Base-by-base conservation (phyloP, 1,139 yeast species). In the Yamadazyma membranifaciens region DNA sequence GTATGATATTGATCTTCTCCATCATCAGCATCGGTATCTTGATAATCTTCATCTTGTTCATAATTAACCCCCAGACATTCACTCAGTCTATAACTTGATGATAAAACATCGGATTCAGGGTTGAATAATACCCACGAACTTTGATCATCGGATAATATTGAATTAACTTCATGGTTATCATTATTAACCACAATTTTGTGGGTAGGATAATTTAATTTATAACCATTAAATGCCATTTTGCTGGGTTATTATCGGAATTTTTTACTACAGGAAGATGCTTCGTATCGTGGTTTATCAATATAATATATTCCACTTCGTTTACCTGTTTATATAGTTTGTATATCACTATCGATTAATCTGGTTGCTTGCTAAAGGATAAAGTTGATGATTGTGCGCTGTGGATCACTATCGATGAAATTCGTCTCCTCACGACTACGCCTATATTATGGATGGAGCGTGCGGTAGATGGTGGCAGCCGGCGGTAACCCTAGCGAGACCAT, bases 111-210 rank as follows among this genome's bases (percentile, higher is more conserved):
- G 3, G 70, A 64, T 15, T 57, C 67, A 10, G 76, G 76, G 44
- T 67, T 67, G 43, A 71, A 71, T 45, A 71, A 59, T 25, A 71
- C 73, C 64, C 72, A 71, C 59, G 67, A 69, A 22, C 69, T 64
- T 46, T 68, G 67, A 28, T 36, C 37, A 44, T 64, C 68, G 6
- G 52, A 47, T 16, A 50, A 39, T 5, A 50, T 47, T 10, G 51
- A 47, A 5, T 38, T 38, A 2, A 37, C 42, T 28, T 49, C 54
- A 11, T 49, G 46, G 4, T 39, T 38, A 4, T 50, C 51, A 16
- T 47, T 32, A 29, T 43, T 41, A 3, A 32, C 41, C 5, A 38
- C 42, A 16, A 49, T 43, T 27, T 39, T 33, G 3, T 43, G 37
- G 10, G 44, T 45, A 9, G 54, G 54, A 36, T 49, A 50, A 38